phyloP scores from a whole-genome alignment of 139 green algal species.

The Chlamydomonas sp. region DNA sequence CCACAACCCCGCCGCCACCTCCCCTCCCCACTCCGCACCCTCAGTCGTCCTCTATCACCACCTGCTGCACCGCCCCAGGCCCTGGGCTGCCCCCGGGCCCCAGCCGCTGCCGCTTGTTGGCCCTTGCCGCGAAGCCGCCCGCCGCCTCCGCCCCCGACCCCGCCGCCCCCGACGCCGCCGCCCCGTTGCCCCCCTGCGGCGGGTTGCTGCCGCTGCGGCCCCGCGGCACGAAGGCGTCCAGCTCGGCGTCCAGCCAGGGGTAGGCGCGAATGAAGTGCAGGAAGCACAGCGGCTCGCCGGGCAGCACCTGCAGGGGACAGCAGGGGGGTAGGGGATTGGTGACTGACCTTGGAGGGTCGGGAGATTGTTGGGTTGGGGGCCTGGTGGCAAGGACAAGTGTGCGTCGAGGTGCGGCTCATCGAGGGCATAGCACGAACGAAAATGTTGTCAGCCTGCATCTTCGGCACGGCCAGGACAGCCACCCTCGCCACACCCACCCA shows the following conservation, averaged over 20 bases:
- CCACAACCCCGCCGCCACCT: too few relatives aligned
- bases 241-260: not conserved
- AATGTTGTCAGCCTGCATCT: not conserved
- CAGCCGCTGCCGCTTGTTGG: conserved; percentile 10
- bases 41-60: too few relatives aligned
- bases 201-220: not conserved
- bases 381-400: not conserved
- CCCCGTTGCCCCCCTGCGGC: not conserved
- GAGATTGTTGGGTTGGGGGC: not conserved
- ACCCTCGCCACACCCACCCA: not conserved
- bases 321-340: not conserved
- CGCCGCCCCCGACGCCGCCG: not conserved
- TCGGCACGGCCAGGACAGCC: not conserved
- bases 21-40: too few relatives aligned
- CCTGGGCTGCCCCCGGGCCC: not conserved
- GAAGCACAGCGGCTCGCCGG: conserved; percentile 20
- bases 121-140: not conserved
- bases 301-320: not conserved
- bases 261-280: conserved; percentile 14
- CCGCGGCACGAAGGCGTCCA: not conserved
- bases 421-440: not conserved
- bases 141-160: not conserved
- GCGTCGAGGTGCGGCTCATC: not conserved
- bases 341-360: not conserved
- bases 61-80: not conserved